Evolutionary conservation across 768 basidiomycete species (phyloP).

Genomic region (Russula griseocarnosa): DNA sequence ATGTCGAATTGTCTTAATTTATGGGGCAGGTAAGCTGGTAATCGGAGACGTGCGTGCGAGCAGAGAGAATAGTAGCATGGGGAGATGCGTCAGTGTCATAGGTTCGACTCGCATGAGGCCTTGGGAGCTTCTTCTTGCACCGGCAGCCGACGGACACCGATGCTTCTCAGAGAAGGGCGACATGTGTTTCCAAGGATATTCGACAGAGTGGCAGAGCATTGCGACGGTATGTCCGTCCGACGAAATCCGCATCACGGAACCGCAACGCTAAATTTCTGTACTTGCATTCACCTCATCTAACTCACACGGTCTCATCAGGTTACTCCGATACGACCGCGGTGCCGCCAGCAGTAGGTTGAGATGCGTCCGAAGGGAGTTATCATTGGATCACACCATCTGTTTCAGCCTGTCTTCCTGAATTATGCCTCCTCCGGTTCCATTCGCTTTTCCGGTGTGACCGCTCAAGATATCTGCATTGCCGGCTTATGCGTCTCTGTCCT

Average conservation of each 20-base stretch:
- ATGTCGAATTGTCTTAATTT: no score
- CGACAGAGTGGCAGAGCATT: slow-evolving; percentile 2
- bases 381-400: slow-evolving; percentile 18
- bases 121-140: slow-evolving; percentile 4
- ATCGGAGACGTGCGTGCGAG: neutral
- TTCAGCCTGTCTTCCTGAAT: slow-evolving; percentile 12
- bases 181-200: slow-evolving; percentile 9
- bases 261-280: slow-evolving; percentile 2
- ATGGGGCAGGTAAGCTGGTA: neutral
- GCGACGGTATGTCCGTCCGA: slow-evolving; percentile 3
- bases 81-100: neutral
- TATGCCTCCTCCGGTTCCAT: slow-evolving; percentile 1
- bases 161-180: slow-evolving; percentile 1
- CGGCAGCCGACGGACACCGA: neutral
- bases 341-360: slow-evolving; percentile 5
- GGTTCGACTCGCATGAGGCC: neutral
- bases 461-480: neutral
- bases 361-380: neutral
- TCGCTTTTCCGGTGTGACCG: slow-evolving; percentile 2
- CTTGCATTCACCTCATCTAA: neutral
- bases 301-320: neutral
- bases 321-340: slow-evolving; percentile 11
- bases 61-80: neutral
- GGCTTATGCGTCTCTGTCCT: neutral
- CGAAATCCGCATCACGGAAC: slow-evolving; percentile 10